Conservation (phyloP, 495 filamentous ascomycete genomes). For the Aspergillus kassunensis region DNA sequence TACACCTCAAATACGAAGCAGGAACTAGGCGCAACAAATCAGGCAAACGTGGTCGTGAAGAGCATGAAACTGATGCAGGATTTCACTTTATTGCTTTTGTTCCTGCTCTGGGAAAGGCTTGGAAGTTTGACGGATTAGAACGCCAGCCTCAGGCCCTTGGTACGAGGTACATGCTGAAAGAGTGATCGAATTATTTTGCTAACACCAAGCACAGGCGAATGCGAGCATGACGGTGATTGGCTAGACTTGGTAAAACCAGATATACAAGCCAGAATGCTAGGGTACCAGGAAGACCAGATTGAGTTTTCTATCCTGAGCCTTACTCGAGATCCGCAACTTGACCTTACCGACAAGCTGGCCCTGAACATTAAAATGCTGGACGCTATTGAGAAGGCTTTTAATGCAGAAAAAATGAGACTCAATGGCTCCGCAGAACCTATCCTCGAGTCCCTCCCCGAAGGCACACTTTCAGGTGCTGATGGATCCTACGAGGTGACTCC, state of each 20-base stretch:
- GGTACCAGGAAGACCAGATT: conserved; percentile 51
- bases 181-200: neutral
- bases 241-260: conserved; percentile 43
- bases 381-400: conserved; percentile 32
- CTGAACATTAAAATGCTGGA: conserved; percentile 42
- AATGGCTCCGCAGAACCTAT: neutral
- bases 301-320: conserved; percentile 56
- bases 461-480: conserved; percentile 32
- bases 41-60: conserved; percentile 31
- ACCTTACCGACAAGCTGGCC: conserved; percentile 38
- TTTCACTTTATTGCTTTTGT: conserved; percentile 93
- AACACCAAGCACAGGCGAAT: conserved; percentile 24
- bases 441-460: conserved; percentile 8
- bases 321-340: conserved; percentile 47
- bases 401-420: neutral
- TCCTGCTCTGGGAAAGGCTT: conserved; percentile 67
- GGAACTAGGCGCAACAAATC: conserved; percentile 41
- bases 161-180: conserved; percentile 26
- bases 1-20: conserved; percentile 61
- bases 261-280: conserved; percentile 47
- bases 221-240: conserved; percentile 42
- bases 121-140: conserved; percentile 88
- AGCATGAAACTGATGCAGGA: conserved; percentile 47
- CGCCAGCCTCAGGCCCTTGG: conserved; percentile 67
- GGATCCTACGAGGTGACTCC: conserved; percentile 31